Conservation (phyloP, 176 grass and related monocot genomes). For the Eragrostis curvula region DNA sequence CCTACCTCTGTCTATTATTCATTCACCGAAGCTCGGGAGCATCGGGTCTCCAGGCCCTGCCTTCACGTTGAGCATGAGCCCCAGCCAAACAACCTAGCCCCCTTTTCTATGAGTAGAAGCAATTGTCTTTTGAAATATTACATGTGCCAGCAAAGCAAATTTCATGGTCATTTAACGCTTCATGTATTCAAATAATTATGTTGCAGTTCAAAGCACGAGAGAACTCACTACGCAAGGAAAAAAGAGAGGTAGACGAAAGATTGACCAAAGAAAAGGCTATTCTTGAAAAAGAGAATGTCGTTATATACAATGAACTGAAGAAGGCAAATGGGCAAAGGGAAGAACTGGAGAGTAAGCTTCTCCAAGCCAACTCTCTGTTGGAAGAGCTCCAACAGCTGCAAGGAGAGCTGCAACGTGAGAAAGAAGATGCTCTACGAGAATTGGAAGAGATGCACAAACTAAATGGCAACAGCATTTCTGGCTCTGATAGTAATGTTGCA, state of each 20-base stretch:
- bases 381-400: conserved; percentile 35
- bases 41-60: background rate
- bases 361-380: conserved; percentile 26
- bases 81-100: background rate
- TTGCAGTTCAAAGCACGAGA: conserved; percentile 61
- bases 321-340: conserved; percentile 48
- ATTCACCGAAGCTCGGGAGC: background rate
- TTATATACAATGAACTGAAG: conserved; percentile 49
- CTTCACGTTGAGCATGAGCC: background rate
- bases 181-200: conserved; percentile 29
- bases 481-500: conserved; percentile 19
- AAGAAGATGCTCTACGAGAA: conserved; percentile 45
- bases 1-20: background rate
- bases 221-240: conserved; percentile 55
- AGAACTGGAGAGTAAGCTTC: conserved; percentile 53
- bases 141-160: background rate
- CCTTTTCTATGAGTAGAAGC: background rate
- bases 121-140: background rate
- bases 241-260: conserved; percentile 61
- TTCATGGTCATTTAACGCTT: background rate
- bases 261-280: conserved; percentile 50
- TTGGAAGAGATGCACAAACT: conserved; percentile 40
- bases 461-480: background rate
- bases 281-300: conserved; percentile 49
- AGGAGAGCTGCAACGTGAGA: conserved; percentile 38